Percentiles rank a stretch among this genome's conserved stretches.
Evolutionary conservation across 805 yeast species (phyloP).

Genomic region (Spathaspora arborariae): DNA sequence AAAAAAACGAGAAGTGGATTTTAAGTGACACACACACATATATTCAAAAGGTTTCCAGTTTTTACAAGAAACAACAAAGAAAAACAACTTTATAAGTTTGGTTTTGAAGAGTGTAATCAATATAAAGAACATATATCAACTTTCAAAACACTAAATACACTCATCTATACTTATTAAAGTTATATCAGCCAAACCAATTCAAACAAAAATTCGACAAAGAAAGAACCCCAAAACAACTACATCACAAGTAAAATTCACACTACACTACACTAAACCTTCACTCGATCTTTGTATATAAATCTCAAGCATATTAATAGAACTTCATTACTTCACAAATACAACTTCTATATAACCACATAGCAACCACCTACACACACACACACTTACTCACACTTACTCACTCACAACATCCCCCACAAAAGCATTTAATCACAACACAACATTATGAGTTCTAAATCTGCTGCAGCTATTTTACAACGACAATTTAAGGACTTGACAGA

Average conservation of each 20-base stretch:
- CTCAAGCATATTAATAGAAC: no score
- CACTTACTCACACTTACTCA: neutral
- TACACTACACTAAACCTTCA: no score
- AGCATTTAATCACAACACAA: neutral
- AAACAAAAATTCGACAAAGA: neutral
- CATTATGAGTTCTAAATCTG: constrained; percentile 48
- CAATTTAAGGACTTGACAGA: constrained; percentile 92
- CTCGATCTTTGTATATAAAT: no score
- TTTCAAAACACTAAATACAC: neutral
- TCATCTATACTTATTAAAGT: neutral
- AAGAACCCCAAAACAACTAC: no score
- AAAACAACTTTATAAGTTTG: neutral
- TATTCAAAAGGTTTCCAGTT: neutral
- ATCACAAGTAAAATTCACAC: no score
- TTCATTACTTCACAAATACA: no score
- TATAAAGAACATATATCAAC: no score
- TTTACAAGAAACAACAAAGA: neutral
- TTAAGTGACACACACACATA: neutral
- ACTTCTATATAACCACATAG: neutral
- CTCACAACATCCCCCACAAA: neutral
- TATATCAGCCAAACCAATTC: neutral
- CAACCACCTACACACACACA: neutral
- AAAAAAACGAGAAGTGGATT: neutral
- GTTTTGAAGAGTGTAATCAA: neutral
- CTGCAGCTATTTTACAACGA: constrained; percentile 84